These are phyloP conservation scores for Rhizoctonia solani DNA, from an alignment of 1,284 basidiomycete species.

Conservation along the genomic window DNA sequence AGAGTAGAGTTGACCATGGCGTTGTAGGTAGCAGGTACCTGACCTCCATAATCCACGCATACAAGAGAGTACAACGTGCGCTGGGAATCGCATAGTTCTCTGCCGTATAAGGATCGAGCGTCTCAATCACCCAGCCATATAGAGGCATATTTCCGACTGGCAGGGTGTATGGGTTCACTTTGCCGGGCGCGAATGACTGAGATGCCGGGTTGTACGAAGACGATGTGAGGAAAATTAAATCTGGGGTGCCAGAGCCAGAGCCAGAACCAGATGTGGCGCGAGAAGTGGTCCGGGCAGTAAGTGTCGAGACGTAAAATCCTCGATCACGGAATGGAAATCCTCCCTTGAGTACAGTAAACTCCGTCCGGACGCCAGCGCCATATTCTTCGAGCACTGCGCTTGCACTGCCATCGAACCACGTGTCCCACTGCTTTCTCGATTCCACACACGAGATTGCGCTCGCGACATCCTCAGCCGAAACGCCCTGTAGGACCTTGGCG, in stretches of 20 bases:
- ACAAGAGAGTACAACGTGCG: conserved; percentile 83
- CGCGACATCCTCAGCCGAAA: conserved; percentile 90
- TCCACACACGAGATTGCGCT: conserved; percentile 71
- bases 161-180: conserved; percentile 77
- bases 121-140: conserved; percentile 97
- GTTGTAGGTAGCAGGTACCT: conserved; percentile 85
- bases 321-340: conserved; percentile 92
- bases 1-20: conserved; percentile 82
- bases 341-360: conserved; percentile 70
- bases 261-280: conserved; percentile 31
- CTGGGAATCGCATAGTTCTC: conserved; percentile 96
- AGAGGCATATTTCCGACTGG: conserved; percentile 84
- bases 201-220: conserved; percentile 68
- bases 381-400: conserved; percentile 76
- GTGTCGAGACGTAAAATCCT: conserved; percentile 79
- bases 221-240: conserved; percentile 71
- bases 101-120: conserved; percentile 93
- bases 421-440: conserved; percentile 83
- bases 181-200: conserved; percentile 57
- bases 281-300: conserved; percentile 62
- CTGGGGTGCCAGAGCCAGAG: conserved; percentile 47
- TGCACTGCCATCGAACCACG: conserved; percentile 65
- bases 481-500: conserved; percentile 90
- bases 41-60: conserved; percentile 87
- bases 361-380: conserved; percentile 73